Conservation (phyloP, 106 monocot genomes). For the Dioscorea alata region DNA sequence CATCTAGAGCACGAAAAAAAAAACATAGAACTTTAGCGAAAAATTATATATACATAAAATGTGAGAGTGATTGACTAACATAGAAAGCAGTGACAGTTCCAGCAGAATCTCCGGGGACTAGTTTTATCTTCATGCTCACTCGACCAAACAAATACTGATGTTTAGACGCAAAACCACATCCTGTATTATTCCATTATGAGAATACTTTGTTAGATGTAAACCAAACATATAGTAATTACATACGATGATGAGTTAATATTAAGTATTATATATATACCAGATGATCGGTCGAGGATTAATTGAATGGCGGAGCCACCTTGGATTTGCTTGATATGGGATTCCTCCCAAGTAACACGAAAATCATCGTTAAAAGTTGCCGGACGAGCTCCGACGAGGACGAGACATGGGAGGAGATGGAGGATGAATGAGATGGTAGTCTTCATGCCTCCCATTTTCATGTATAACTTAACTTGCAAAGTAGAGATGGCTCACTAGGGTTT, state of each 20-base stretch:
- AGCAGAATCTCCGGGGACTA: slow-evolving; percentile 32
- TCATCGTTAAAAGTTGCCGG: slow-evolving; percentile 26
- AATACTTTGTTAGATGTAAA: no score
- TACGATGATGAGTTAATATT: no score
- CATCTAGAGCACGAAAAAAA: not conserved
- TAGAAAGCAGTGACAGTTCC: slow-evolving; percentile 46
- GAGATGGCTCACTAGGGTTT: not conserved
- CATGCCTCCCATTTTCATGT: not conserved
- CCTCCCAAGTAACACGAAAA: slow-evolving; percentile 28
- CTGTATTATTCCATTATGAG: not conserved
- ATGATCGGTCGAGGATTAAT: slow-evolving; percentile 23
- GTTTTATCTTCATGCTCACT: slow-evolving; percentile 34
- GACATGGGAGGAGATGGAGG: not conserved
- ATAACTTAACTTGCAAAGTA: not conserved
- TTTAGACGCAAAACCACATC: slow-evolving; percentile 37
- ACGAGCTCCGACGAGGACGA: not conserved
- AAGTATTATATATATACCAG: slow-evolving; percentile 11
- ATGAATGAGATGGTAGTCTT: not conserved
- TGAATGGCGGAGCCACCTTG: slow-evolving; percentile 24
- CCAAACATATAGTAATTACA: no score
- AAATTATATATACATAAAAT: no score
- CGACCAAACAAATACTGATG: slow-evolving; percentile 26
- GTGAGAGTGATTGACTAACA: slow-evolving; percentile 1
- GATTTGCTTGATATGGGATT: slow-evolving; percentile 24
- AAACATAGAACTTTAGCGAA: no score